phyloP scores from a whole-genome alignment of 768 basidiomycete genomes.

The Lactifluus volemus region DNA sequence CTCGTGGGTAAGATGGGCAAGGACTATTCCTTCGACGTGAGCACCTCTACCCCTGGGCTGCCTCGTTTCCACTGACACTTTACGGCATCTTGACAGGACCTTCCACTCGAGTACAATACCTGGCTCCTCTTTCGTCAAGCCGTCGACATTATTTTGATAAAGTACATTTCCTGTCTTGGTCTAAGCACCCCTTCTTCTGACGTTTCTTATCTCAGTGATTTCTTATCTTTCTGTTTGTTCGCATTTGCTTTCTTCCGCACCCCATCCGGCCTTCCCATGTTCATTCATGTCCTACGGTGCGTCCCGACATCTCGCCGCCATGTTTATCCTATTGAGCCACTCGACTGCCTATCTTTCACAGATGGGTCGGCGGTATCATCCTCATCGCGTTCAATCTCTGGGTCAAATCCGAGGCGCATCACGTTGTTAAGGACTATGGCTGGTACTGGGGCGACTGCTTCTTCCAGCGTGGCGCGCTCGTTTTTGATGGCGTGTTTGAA shows the following conservation, averaged over 20 bases:
- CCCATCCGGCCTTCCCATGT: slow-evolving; percentile 63
- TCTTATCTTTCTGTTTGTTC: slow-evolving; percentile 90
- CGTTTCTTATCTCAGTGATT: slow-evolving; percentile 52
- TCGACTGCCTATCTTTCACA: slow-evolving; percentile 22
- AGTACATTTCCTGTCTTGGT: slow-evolving; percentile 42
- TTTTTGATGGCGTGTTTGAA: slow-evolving; percentile 98
- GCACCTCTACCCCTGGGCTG: slow-evolving; percentile 23
- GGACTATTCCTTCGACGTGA: slow-evolving; percentile 86
- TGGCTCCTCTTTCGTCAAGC: slow-evolving; percentile 94
- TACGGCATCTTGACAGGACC: slow-evolving; percentile 40
- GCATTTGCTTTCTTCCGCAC: slow-evolving; percentile 89
- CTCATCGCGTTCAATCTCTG: slow-evolving; percentile 94
- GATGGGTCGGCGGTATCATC: slow-evolving; percentile 80
- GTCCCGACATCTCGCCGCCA: slow-evolving; percentile 14
- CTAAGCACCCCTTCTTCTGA: neutral
- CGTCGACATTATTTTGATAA: slow-evolving; percentile 95
- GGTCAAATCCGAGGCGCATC: slow-evolving; percentile 97
- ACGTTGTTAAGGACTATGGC: slow-evolving; percentile 96
- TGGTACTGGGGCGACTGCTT: slow-evolving; percentile 97
- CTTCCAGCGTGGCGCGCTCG: slow-evolving; percentile 85
- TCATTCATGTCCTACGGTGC: slow-evolving; percentile 72
- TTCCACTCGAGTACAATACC: slow-evolving; percentile 90
- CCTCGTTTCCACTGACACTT: neutral
- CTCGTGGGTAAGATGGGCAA: slow-evolving; percentile 89
- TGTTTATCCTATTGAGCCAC: slow-evolving; percentile 3